Conservation (phyloP, 2,329 filamentous ascomycete genomes). For the Penicillium fuscoglaucum region DNA sequence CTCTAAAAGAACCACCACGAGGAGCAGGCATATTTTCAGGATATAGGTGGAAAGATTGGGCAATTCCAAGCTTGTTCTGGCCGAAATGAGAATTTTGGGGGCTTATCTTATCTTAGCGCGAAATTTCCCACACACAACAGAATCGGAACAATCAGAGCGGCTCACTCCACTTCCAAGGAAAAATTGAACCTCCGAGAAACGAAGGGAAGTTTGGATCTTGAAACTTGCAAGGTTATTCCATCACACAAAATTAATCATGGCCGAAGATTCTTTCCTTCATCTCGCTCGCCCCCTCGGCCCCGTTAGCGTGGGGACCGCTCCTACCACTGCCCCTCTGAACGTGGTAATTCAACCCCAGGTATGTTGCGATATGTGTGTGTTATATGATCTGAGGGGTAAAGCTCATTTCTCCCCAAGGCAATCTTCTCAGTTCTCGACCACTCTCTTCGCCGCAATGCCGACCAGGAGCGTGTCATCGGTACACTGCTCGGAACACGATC, state of each 20-base stretch:
- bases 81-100: constrained; percentile 14
- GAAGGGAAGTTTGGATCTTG: constrained; percentile 19
- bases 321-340: constrained; percentile 85
- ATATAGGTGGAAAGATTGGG: not conserved
- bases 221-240: constrained; percentile 15
- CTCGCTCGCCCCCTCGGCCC: constrained; percentile 89
- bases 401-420: constrained; percentile 46
- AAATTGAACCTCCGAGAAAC: constrained; percentile 31
- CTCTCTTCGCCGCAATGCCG: constrained; percentile 84
- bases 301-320: constrained; percentile 73
- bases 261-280: constrained; percentile 87
- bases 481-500: constrained; percentile 89
- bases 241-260: constrained; percentile 66
- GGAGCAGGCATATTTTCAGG: constrained; percentile 31
- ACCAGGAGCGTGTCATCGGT: constrained; percentile 94
- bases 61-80: constrained; percentile 1
- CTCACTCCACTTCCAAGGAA: constrained; percentile 36
- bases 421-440: constrained; percentile 77
- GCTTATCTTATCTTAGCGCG: constrained; percentile 48
- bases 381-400: constrained; percentile 10
- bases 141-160: constrained; percentile 30
- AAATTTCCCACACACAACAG: constrained; percentile 49
- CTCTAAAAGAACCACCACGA: constrained; percentile 28
- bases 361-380: constrained; percentile 36
- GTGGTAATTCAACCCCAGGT: constrained; percentile 96